A percentile compares a stretch with the other conserved stretches of the same genome.
These are phyloP conservation scores for Candida berthetii DNA, from an alignment of 805 yeast genomes.

Conservation along the genomic window DNA sequence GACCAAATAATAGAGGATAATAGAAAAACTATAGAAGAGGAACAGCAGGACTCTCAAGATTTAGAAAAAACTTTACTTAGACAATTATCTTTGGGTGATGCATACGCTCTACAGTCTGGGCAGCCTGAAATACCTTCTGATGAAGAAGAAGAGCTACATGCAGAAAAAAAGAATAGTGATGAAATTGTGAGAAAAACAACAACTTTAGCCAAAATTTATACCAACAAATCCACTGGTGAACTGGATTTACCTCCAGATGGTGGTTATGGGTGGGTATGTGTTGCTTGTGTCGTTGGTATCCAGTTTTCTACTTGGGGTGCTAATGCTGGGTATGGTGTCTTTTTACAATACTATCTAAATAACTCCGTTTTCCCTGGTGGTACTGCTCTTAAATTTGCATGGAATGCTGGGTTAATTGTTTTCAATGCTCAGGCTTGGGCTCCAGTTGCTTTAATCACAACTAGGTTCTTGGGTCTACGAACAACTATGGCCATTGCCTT, in stretches of 20 bases:
- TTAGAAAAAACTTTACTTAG: neutral
- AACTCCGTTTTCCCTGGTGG: slow-evolving; percentile 48
- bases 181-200: neutral
- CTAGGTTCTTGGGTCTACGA: slow-evolving; percentile 44
- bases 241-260: slow-evolving; percentile 49
- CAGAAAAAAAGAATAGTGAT: neutral
- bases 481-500: slow-evolving; percentile 43
- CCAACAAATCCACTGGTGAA: slow-evolving; percentile 26
- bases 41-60: neutral
- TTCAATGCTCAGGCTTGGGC: slow-evolving; percentile 48
- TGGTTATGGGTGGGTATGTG: slow-evolving; percentile 65
- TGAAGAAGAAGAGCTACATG: neutral
- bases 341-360: slow-evolving; percentile 49
- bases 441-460: slow-evolving; percentile 46
- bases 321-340: slow-evolving; percentile 55
- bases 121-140: neutral
- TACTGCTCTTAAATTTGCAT: slow-evolving; percentile 51
- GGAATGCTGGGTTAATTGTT: slow-evolving; percentile 63
- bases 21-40: neutral
- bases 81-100: neutral
- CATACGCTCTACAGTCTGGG: neutral
- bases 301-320: slow-evolving; percentile 71
- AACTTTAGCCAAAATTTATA: slow-evolving; percentile 5
- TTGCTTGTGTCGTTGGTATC: slow-evolving; percentile 40
- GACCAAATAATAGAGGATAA: neutral